Evolutionary conservation across 1,139 yeast genomes (phyloP).

Genomic region (Suhomyces chickasaworum): DNA sequence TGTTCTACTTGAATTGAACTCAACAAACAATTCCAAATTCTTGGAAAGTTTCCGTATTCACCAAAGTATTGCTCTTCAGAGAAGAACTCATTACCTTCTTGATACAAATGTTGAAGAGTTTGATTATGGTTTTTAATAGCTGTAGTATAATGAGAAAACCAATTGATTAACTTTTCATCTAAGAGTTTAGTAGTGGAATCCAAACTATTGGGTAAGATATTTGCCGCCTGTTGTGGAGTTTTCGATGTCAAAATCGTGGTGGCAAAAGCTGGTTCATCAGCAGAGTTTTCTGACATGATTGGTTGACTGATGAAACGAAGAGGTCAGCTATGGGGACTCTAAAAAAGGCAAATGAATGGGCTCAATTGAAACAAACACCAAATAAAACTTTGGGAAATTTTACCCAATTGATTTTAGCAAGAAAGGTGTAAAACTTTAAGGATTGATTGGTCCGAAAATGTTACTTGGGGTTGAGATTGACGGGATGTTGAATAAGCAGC

Average conservation of each 20-base stretch:
- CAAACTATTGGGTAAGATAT: constrained; percentile 39
- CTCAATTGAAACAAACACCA: neutral
- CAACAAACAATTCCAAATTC: constrained; percentile 60
- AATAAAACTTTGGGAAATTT: neutral
- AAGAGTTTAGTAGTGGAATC: constrained; percentile 21
- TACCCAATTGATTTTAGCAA: neutral
- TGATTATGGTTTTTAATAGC: constrained; percentile 18
- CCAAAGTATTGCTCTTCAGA: constrained; percentile 17
- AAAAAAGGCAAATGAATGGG: neutral
- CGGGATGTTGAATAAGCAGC: neutral
- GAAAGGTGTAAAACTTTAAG: neutral
- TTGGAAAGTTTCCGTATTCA: constrained; percentile 59
- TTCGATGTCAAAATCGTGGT: constrained; percentile 48
- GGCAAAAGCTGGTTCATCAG: constrained; percentile 26
- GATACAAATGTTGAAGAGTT: constrained; percentile 18
- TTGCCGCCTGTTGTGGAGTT: constrained; percentile 46
- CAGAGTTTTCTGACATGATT: constrained; percentile 7
- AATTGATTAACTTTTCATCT: constrained; percentile 17
- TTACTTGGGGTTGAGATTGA: neutral
- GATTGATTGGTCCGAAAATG: constrained; percentile 1
- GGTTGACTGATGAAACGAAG: neutral
- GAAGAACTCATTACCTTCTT: constrained; percentile 17
- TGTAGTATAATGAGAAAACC: constrained; percentile 20
- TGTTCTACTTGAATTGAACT: constrained; percentile 56
- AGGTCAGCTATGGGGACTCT: neutral